Conservation (phyloP, 176 grass and related monocot species). For the Phragmites australis region DNA sequence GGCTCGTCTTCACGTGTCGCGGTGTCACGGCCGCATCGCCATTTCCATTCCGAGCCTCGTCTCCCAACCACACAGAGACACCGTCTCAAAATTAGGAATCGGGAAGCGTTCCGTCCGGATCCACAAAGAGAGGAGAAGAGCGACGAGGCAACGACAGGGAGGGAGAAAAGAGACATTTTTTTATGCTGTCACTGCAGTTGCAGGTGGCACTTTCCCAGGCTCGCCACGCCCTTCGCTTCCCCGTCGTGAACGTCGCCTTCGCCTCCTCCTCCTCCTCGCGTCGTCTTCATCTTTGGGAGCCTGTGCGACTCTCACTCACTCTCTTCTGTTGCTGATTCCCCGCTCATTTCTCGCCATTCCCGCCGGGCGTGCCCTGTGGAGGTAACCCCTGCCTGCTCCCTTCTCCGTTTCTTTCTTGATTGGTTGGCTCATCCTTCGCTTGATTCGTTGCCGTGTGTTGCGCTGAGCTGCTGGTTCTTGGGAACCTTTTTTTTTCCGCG, state of each 20-base stretch:
- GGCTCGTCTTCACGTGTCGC: slow-evolving; percentile 43
- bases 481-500: too few relatives aligned
- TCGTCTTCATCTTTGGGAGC: slow-evolving; percentile 9
- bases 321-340: not conserved
- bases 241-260: slow-evolving; percentile 58
- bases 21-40: not conserved
- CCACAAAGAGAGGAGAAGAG: not conserved
- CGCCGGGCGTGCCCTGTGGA: not conserved
- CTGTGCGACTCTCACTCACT: not conserved
- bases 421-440: not conserved
- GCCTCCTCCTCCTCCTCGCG: not conserved
- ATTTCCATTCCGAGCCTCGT: not conserved
- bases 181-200: slow-evolving; percentile 25
- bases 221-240: not conserved
- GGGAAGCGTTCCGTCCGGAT: slow-evolving; percentile 30
- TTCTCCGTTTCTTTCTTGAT: slow-evolving; percentile 17
- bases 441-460: not conserved
- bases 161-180: not conserved
- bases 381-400: not conserved
- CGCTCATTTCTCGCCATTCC: slow-evolving; percentile 26
- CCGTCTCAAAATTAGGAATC: slow-evolving; percentile 30
- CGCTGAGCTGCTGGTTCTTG: slow-evolving; percentile 3
- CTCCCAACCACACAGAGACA: slow-evolving; percentile 31
- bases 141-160: not conserved
- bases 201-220: slow-evolving; percentile 33